Evolutionary conservation across 495 filamentous ascomycete species (phyloP).

Genomic region (Penicillium herquei): DNA sequence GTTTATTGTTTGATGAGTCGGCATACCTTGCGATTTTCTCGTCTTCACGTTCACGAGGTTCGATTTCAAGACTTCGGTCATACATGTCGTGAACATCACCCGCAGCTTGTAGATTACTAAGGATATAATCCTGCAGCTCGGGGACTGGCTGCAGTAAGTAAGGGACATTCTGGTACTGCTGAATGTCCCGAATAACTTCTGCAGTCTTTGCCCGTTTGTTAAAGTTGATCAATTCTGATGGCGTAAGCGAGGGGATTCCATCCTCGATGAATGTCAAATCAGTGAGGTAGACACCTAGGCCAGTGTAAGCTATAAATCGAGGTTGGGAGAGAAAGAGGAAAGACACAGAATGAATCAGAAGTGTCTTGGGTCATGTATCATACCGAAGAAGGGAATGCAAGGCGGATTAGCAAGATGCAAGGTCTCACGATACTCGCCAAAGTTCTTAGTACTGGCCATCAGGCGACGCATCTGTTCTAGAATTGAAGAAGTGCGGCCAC

Average conservation of each 20-base stretch:
- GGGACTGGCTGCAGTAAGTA: conserved; percentile 85
- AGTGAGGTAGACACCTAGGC: conserved; percentile 87
- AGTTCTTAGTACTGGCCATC: conserved; percentile 98
- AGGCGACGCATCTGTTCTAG: conserved; percentile 88
- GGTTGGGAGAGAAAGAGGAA: conserved; percentile 2
- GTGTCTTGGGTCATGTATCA: conserved; percentile 20
- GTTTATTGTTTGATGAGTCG: conserved; percentile 34
- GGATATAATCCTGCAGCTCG: conserved; percentile 95
- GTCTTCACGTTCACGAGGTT: conserved; percentile 93
- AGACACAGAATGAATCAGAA: background rate
- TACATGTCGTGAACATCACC: conserved; percentile 99
- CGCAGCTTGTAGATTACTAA: conserved; percentile 89
- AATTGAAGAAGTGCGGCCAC: conserved; percentile 71
- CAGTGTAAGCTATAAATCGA: background rate
- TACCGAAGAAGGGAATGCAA: conserved; percentile 98
- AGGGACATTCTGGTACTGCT: conserved; percentile 95
- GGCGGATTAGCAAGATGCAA: conserved; percentile 91
- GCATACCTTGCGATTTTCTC: conserved; percentile 85
- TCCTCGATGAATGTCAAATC: conserved; percentile 99
- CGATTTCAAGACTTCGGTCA: conserved; percentile 85
- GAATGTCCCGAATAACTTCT: conserved; percentile 96
- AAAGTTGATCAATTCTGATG: conserved; percentile 95
- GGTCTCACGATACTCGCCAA: conserved; percentile 91
- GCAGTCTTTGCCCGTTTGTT: conserved; percentile 97
- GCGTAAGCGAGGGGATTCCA: conserved; percentile 93